A percentile compares a stretch with the other conserved stretches of the same genome.
These are phyloP conservation scores for Ormosia emarginata DNA, from an alignment of 306 rosid genomes.

Conservation along the genomic window DNA sequence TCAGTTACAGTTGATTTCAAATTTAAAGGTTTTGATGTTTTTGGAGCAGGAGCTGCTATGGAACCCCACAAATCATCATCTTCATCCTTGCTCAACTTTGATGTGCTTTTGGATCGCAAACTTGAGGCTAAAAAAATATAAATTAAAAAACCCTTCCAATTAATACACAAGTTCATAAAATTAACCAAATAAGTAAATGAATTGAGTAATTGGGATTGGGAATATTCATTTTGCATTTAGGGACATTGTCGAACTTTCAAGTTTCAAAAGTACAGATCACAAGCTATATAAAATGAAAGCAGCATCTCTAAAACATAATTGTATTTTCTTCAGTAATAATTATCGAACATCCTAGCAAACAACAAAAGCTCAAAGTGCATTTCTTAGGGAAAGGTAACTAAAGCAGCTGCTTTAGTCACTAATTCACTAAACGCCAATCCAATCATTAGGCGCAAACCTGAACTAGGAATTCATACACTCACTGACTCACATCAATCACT, in stretches of 20 bases:
- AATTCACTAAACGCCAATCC: neutral
- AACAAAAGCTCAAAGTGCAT: conserved; percentile 12
- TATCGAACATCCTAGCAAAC: conserved; percentile 10
- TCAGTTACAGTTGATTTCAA: conserved; percentile 43
- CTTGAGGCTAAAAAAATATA: conserved; percentile 39
- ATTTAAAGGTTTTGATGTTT: conserved; percentile 54
- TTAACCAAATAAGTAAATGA: conserved; percentile 8
- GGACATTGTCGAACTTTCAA: neutral
- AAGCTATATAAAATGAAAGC: neutral
- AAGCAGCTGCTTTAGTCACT: neutral
- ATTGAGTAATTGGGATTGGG: neutral
- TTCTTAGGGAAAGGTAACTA: conserved; percentile 1
- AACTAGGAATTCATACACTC: conserved; percentile 15
- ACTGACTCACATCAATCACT: neutral
- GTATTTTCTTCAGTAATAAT: neutral
- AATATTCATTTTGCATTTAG: neutral
- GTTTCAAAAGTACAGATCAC: neutral
- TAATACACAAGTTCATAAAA: neutral
- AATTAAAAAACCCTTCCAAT: neutral
- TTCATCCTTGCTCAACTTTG: conserved; percentile 49
- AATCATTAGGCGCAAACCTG: conserved; percentile 12
- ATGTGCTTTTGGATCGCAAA: conserved; percentile 50
- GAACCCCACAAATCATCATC: conserved; percentile 91
- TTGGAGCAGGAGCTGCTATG: conserved; percentile 94
- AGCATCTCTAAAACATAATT: neutral